Conservation (phyloP, 345 rosid genomes). For the Carallia pectinifolia region DNA sequence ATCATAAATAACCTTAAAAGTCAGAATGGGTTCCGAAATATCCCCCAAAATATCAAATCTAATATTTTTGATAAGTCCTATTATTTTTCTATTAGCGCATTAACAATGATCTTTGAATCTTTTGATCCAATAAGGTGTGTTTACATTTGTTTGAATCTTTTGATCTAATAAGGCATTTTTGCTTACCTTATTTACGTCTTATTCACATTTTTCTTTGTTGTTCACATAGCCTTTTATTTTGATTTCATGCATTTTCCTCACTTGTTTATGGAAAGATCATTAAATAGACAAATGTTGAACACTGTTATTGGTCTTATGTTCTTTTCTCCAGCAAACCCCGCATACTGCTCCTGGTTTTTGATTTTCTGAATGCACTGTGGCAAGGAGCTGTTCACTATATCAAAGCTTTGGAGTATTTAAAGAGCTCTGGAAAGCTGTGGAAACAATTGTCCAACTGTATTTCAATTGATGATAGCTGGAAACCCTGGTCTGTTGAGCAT, state of each 20-base stretch:
- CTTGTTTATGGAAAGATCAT: background rate
- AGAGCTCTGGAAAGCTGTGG: constrained; percentile 62
- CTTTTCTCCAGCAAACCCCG: constrained; percentile 57
- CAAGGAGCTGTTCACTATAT: constrained; percentile 78
- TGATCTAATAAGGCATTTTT: too few relatives aligned
- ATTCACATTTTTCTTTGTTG: too few relatives aligned
- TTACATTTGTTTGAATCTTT: too few relatives aligned
- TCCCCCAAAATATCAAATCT: background rate
- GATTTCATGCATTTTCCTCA: too few relatives aligned
- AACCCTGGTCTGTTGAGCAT: constrained; percentile 37
- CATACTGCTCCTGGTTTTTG: constrained; percentile 51
- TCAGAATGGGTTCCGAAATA: background rate
- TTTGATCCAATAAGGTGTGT: background rate
- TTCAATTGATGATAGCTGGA: constrained; percentile 36
- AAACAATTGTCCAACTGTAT: constrained; percentile 51
- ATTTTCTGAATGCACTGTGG: constrained; percentile 85
- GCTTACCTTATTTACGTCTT: too few relatives aligned
- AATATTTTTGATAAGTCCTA: background rate
- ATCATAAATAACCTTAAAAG: background rate
- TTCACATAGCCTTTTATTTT: too few relatives aligned
- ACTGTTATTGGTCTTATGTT: constrained; percentile 6
- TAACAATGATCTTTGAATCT: background rate
- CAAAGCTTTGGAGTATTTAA: constrained; percentile 49
- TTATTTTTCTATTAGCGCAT: background rate
- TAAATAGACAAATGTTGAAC: background rate